A percentile compares a stretch with the other conserved stretches of the same genome.
Conservation (phyloP, 2,329 filamentous ascomycete genomes). For the Beauveria rudraprayagi region DNA sequence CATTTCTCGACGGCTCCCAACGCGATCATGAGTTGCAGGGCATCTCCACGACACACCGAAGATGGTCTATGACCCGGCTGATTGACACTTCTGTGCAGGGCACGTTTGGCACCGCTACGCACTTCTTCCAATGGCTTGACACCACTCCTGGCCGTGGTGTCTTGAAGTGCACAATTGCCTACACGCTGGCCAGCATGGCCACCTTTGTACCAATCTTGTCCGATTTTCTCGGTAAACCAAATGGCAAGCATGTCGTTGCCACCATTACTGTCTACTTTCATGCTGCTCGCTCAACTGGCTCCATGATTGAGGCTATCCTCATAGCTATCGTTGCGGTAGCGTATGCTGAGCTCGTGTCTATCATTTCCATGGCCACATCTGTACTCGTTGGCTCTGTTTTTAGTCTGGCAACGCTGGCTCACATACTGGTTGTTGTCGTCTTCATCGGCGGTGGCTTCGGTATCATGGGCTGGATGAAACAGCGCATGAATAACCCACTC, state of each 20-base stretch:
- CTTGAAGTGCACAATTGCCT: conserved; percentile 80
- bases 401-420: conserved; percentile 60
- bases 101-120: conserved; percentile 18
- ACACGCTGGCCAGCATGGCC: conserved; percentile 71
- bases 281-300: conserved; percentile 70
- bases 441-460: conserved; percentile 78
- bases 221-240: conserved; percentile 65
- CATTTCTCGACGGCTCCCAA: not conserved
- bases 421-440: conserved; percentile 65
- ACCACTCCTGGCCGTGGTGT: conserved; percentile 67
- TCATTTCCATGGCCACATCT: conserved; percentile 74
- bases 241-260: conserved; percentile 84
- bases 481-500: conserved; percentile 62
- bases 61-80: conserved; percentile 6
- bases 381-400: conserved; percentile 62
- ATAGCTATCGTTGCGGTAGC: conserved; percentile 66
- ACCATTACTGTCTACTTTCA: conserved; percentile 90
- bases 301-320: conserved; percentile 74
- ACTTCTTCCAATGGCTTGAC: conserved; percentile 47
- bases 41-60: not conserved
- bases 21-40: not conserved
- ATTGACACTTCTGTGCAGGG: not conserved
- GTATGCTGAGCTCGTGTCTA: conserved; percentile 58
- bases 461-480: conserved; percentile 75
- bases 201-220: conserved; percentile 69